Percentiles rank a stretch among this genome's conserved stretches.
Conservation (phyloP, 495 filamentous ascomycete species). For the Penicillium parvum region DNA sequence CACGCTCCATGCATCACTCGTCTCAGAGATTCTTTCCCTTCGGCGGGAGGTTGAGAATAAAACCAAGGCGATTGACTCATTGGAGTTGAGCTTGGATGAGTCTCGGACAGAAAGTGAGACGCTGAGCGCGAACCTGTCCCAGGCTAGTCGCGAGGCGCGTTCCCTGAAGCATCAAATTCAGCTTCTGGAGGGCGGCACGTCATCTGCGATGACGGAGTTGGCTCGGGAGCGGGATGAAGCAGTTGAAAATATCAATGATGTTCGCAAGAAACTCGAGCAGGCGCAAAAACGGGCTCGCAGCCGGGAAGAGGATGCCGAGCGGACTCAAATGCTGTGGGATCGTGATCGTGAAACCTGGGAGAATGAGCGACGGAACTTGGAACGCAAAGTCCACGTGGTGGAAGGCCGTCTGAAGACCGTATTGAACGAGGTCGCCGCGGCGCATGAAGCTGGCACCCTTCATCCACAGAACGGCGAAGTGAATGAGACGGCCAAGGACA, state of each 20-base stretch:
- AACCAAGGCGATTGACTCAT: constrained; percentile 70
- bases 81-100: constrained; percentile 72
- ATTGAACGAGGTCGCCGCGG: constrained; percentile 75
- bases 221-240: constrained; percentile 84
- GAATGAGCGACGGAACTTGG: constrained; percentile 70
- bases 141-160: constrained; percentile 66
- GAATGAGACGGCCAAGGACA: constrained; percentile 32
- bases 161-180: constrained; percentile 81
- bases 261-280: constrained; percentile 72
- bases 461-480: constrained; percentile 22
- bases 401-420: constrained; percentile 82
- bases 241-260: constrained; percentile 65
- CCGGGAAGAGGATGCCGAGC: constrained; percentile 79
- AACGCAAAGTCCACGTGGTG: constrained; percentile 79
- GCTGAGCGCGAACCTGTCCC: constrained; percentile 54
- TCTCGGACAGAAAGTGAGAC: constrained; percentile 69
- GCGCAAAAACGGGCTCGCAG: constrained; percentile 70
- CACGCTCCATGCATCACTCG: constrained; percentile 88
- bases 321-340: constrained; percentile 70
- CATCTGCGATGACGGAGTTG: constrained; percentile 75
- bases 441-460: constrained; percentile 51
- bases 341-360: constrained; percentile 80
- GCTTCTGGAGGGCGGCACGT: constrained; percentile 79
- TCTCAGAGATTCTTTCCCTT: constrained; percentile 86
- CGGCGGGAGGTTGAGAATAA: constrained; percentile 87